Conservation (phyloP, 208 protist genomes). For the Acanthamoeba lugdunensis region DNA sequence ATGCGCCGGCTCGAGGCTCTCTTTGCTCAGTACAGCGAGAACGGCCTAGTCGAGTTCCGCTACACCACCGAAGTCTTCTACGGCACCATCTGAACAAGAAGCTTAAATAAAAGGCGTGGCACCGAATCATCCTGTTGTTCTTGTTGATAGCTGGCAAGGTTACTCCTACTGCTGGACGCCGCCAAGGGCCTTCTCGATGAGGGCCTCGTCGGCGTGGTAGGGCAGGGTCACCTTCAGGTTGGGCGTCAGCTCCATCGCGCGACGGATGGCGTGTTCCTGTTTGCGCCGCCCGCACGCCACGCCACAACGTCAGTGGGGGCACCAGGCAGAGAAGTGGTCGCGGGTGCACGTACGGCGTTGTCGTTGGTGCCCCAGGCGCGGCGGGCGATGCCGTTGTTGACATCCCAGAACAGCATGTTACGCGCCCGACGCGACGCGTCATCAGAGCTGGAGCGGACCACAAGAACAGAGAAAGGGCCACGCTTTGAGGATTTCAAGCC, state of each 20-base stretch:
- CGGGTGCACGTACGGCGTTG: conserved; percentile 82
- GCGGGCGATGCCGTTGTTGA: conserved; percentile 89
- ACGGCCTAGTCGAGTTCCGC: conserved; percentile 11
- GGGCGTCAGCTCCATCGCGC: conserved; percentile 86
- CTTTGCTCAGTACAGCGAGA: background rate
- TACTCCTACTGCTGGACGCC: background rate
- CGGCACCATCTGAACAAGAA: background rate
- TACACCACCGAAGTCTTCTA: conserved; percentile 42
- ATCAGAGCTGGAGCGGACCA: conserved; percentile 19
- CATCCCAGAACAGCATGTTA: conserved; percentile 91
- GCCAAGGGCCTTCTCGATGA: conserved; percentile 66
- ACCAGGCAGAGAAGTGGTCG: background rate
- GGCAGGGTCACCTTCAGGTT: conserved; percentile 86
- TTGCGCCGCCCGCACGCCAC: too few relatives aligned
- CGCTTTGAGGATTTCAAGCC: background rate
- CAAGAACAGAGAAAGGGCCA: background rate
- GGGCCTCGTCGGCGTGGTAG: conserved; percentile 75
- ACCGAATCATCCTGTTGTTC: too few relatives aligned
- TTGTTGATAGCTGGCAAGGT: too few relatives aligned
- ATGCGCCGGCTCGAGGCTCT: conserved; percentile 22
- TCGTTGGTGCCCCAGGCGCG: conserved; percentile 89
- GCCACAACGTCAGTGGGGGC: too few relatives aligned
- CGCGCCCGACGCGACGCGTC: conserved; percentile 81
- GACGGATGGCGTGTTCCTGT: conserved; percentile 55
- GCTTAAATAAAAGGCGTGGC: background rate